Evolutionary conservation across 805 yeast genomes (phyloP).

Genomic region (Helenozyma rhizophorensis): DNA sequence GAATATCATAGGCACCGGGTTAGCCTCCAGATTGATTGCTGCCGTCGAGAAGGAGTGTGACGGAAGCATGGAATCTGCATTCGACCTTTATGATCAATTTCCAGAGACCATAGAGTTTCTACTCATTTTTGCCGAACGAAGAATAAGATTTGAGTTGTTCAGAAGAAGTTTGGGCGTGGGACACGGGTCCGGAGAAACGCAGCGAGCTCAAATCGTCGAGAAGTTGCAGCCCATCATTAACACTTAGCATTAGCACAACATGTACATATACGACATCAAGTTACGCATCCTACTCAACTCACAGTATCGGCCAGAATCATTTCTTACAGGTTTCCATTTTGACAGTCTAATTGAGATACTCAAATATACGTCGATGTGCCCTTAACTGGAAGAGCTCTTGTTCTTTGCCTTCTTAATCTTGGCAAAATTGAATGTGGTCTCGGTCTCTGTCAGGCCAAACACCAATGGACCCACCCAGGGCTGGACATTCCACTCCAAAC

Average conservation of each 20-base stretch:
- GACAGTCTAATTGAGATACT: too few species aligned
- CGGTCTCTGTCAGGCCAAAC: slow-evolving; percentile 51
- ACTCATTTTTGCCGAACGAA: slow-evolving; percentile 16
- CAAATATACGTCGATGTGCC: too few species aligned
- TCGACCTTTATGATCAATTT: slow-evolving; percentile 27
- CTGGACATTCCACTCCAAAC: slow-evolving; percentile 86
- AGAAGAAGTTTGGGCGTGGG: slow-evolving; percentile 17
- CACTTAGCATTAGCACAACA: too few species aligned
- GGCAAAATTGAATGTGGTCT: slow-evolving; percentile 29
- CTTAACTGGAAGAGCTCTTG: too few species aligned
- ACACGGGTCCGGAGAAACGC: slow-evolving; percentile 15
- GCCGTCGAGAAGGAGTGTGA: slow-evolving; percentile 16
- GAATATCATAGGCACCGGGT: slow-evolving; percentile 19
- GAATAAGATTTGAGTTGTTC: slow-evolving; percentile 19
- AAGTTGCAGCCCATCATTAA: slow-evolving; percentile 12
- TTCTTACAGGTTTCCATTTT: too few species aligned
- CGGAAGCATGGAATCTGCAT: slow-evolving; percentile 18
- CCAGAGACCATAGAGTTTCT: slow-evolving; percentile 32
- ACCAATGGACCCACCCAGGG: slow-evolving; percentile 82
- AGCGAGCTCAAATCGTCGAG: slow-evolving; percentile 20
- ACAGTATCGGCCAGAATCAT: too few species aligned
- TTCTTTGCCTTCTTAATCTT: slow-evolving; percentile 12
- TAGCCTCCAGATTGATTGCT: slow-evolving; percentile 15
- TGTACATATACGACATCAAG: too few species aligned
- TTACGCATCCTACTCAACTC: too few species aligned